Base-by-base conservation (phyloP, 306 rosid genomes). In the Purshia tridentata region DNA sequence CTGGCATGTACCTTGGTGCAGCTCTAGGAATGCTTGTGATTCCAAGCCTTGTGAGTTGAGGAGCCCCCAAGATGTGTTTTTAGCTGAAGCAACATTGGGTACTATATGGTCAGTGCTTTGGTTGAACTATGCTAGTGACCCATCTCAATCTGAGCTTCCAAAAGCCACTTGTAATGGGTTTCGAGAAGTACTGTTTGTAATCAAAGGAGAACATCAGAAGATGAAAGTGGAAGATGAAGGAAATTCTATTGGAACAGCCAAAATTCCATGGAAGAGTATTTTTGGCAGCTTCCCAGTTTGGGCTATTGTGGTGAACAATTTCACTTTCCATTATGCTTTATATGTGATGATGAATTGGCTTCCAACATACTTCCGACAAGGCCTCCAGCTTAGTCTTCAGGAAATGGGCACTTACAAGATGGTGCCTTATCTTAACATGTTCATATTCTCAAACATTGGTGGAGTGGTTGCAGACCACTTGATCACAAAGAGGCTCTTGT, bases 391-490 rank as follows among this genome's bases (percentile, higher is more conserved):
- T 60, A 73, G 78, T 15, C 67, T 79, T 19, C 66, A 23, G 16
- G 79, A 74, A 55, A 68, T 68, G 83, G 72, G 72, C 2, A 60
- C 15, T 52, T 45, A 61, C 64, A 68, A 69, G 46, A 79, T 54
- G 79, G 22, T 74, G 18, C 70, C 63, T 65, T 72, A 29, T 40
- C 22, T 58, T 5, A 76, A 76, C 57, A 69, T 60, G 75, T 69
- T 62, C 15, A 11, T 72, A 41, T 78, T 56, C 50, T 78, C 57
- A n/a, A 78, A 78, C 73, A 41, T 66, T 41, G 78, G 65, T 22
- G 82, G 82, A 67, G 61, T 72, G 23, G 15, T 72, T 18, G 82
- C 78, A 23, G 74, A 66, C 69, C 49, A 72, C 56, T 65, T 57
- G 69, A 72, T 78, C 41, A 50, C 19, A 50, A 66, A 47, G 4